phyloP scores from a whole-genome alignment of 164 flowering plant species.

The Cinnamomum chago region DNA sequence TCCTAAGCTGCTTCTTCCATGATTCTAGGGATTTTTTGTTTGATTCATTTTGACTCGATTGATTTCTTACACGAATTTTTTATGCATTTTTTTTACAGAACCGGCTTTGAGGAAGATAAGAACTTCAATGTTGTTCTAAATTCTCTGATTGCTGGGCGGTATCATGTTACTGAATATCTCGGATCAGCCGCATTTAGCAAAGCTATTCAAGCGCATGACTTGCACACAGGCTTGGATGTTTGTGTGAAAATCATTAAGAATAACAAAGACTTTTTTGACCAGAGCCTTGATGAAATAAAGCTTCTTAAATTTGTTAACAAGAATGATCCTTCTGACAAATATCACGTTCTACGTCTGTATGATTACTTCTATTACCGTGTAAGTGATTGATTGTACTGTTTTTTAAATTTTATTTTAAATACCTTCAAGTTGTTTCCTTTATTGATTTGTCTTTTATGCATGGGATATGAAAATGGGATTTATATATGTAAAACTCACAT shows the following conservation, averaged over 20 bases:
- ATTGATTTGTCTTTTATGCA: too few relatives aligned
- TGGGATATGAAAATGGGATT: too few relatives aligned
- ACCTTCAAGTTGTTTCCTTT: too few relatives aligned
- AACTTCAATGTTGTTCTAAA: constrained; percentile 93
- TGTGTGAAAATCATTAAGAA: constrained; percentile 97
- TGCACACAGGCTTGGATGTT: constrained; percentile 98
- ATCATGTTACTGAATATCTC: constrained; percentile 97
- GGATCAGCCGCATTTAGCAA: constrained; percentile 99
- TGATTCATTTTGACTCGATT: background rate
- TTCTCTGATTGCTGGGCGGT: constrained; percentile 95
- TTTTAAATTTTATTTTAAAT: background rate
- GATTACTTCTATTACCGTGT: constrained; percentile 97
- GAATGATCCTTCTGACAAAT: constrained; percentile 97
- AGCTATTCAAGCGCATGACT: constrained; percentile 98
- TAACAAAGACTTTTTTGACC: constrained; percentile 98
- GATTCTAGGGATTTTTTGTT: background rate
- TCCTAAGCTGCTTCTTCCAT: background rate
- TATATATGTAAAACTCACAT: too few relatives aligned
- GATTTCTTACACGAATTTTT: background rate
- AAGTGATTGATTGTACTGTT: constrained; percentile 23
- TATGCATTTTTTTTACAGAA: constrained; percentile 43
- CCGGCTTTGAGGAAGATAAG: constrained; percentile 99
- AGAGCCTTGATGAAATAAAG: constrained; percentile 99
- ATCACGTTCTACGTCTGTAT: constrained; percentile 86
- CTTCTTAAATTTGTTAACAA: constrained; percentile 95